Evolutionary conservation across 176 grass and related monocot genomes (phyloP), one percentile per base, ranked within the genome.

Genomic region (Oryza nivara): DNA sequence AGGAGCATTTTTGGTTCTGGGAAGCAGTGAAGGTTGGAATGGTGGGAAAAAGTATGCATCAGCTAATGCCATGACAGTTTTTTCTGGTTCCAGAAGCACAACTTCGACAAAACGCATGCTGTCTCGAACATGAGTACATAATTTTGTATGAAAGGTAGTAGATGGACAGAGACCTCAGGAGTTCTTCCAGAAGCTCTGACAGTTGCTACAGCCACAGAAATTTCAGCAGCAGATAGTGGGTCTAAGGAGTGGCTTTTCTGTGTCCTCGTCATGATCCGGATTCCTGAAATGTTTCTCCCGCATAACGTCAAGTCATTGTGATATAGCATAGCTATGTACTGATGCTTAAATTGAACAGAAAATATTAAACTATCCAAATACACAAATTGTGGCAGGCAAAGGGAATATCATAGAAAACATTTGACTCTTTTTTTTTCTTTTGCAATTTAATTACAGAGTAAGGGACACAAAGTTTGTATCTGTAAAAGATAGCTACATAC

Each of bases 31-130:
- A 80, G 96, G 96, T 90, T 96, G 93, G 71, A 99, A 99, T 36
- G 96, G 96, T 38, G 96, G 96, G 72, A 96, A 96, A 83, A 95
- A 99, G 67, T 99, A 96, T 34, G 93, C 96, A 87, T 99, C 96
- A 32, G 96, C 96, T 77, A 94, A 76, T 23, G 87, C 87, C 36
- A 92, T 83, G 58, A 92, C 75, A 65, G 72, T 86, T 70, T 92
- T 92, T 64, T 88, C 90, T 65, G 87, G 87, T 19, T 89, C 90
- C 74, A 89, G 60, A 22, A 92, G 83, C 72, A 92, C 90, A 28
- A 60, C 90, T 74, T 92, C 90, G 52, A 92, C 84, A 83, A 92
- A 92, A 45, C 90, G 80, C 90, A 92, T 92, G 70, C 82, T 77
- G 66, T 92, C 83, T 60, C 83, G 75, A 28, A 22, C 47, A 63